Evolutionary conservation across 208 protist species (phyloP), one percentile per base, ranked within the genome.

Genomic region (Trypanosoma boissoni): DNA sequence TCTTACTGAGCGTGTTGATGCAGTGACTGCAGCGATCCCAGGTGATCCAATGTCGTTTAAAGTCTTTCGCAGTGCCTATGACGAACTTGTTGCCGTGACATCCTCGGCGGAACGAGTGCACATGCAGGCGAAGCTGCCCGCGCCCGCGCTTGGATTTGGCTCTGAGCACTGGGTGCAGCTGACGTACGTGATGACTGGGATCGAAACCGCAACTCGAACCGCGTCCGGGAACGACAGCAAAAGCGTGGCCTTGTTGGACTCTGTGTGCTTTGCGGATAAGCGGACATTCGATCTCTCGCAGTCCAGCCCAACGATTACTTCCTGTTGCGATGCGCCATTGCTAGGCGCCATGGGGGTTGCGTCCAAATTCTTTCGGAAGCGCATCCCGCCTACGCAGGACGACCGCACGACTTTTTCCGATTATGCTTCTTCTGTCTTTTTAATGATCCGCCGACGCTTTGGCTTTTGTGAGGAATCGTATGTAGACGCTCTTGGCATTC

Each of bases 401-500:
- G 37, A 52, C 10, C 53, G 34, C 0, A 37, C 53, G 10, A 55
- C 34, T 0, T 69, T 74, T 29, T 37, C 51, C 1, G 68, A 69
- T 27, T 74, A 69, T 32, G 53, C 31, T n/a, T 43, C 61, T 28
- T 3, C 24, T 26, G 21, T 42, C 28, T 74, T 74, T 41, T 36
- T 14, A 8, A 14, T 52, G 16, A 24, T 68, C 26, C 59, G 67
- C 1, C 0, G 24, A 41, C 50, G 50, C 3, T 56, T 58, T 37
- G 62, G 61, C 20, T 31, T 64, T 20, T 28, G 56, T 31, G 42
- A 41, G 1, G 9, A 29, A 24, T 20, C 8, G 9, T 64, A 64
- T 16, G 21, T 69, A 16, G 14, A 43, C 41, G 3, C 50, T 8
- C 32, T 74, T 3, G 68, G 68, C 52, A 69, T 76, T 32, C 54